Evolutionary conservation across 1,284 basidiomycete species (phyloP), one percentile per base, ranked within the genome.

Genomic region (Cronartium quercuum): DNA sequence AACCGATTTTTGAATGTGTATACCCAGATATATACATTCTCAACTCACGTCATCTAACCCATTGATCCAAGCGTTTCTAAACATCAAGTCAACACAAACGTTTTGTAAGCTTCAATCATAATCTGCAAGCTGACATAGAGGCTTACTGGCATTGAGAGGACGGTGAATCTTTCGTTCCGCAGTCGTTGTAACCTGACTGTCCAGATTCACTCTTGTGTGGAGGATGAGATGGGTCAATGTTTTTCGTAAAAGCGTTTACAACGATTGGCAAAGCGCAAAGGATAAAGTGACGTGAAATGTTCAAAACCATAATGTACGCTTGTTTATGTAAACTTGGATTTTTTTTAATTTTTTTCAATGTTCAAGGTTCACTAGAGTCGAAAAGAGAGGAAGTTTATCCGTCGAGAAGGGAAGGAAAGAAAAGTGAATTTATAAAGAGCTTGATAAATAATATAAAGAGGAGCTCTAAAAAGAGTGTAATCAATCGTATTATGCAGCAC

Each of bases 61-160:
- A 18, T 34, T 61, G 24, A 61, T 37, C 60, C 60, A 61, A 61
- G 29, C 35, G 24, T 29, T 61, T 15, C 60, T 61, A 29, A 55
- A 9, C n/a, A 21, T 37, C 10, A 40, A 18, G 29, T 29, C 9
- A 73, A 38, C 18, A n/a, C 57, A 34, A 13, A 35, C 15, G 10
- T 73, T n/a, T 4, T 21, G 44, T 34, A 60, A 3, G 29, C 3
- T n/a, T 55, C 5, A 55, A 12, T 10, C 47, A 51, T 13, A 3
- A 29, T 24, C 1, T 9, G 1, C 13, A 3, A 51, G 1, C 3
- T 3, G 12, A 51, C 47, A 13, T n/a, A n/a, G 29, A n/a, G 12
- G 51, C 51, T 55, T 61, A 61, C 60, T 61, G 60, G 60, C 60
- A 61, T 61, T 61, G 60, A 35, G 60, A 61, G 29, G n/a, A 21